Evolutionary conservation across 768 basidiomycete species (phyloP), one percentile per base, ranked within the genome.

Genomic region (Pisolithus albus): DNA sequence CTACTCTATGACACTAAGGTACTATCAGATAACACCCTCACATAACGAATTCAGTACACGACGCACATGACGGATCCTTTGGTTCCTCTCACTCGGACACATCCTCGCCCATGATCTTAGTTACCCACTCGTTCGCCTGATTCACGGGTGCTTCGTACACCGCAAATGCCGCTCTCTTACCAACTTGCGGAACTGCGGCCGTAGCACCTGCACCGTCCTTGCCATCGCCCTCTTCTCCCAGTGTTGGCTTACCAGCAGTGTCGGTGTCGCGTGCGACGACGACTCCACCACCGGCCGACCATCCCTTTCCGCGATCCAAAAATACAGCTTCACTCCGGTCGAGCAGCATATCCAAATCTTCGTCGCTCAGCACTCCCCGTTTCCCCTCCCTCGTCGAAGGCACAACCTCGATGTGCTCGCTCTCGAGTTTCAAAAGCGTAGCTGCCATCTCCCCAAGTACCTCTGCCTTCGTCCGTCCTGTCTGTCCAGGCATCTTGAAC

Each of bases 331-430:
- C 80, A 32, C 83, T 74, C 28, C 94, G 76, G 59, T 96, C 94
- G 34, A 98, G 72, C 47, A 98, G 72, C 62, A 81, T 74, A 21
- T 85, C 82, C 34, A 99, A 69, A 59, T 96, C 91, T 38, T 76
- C 78, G 48, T 96, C 89, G 55, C 83, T 86, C 59, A 99, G 75
- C 46, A 97, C 82, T 32, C 79, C 79, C 42, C 75, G 72, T 63
- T 84, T 84, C 36, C 82, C 85, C 56, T 79, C 80, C 7, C 57
- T 56, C 16, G 83, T 88, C 59, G 82, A 77, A 2, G 82, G 82
- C 16, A 92, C 90, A 10, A 97, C 84, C 48, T 90, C 81, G 52
- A 97, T 90, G 63, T 92, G 84, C 69, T 97, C 91, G 15, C 86
- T 86, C 61, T 95, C 92, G 3, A 95, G 78, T 34, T 75, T 75